Conservation (phyloP, 2,329 filamentous ascomycete species). For the Venturia effusa region DNA sequence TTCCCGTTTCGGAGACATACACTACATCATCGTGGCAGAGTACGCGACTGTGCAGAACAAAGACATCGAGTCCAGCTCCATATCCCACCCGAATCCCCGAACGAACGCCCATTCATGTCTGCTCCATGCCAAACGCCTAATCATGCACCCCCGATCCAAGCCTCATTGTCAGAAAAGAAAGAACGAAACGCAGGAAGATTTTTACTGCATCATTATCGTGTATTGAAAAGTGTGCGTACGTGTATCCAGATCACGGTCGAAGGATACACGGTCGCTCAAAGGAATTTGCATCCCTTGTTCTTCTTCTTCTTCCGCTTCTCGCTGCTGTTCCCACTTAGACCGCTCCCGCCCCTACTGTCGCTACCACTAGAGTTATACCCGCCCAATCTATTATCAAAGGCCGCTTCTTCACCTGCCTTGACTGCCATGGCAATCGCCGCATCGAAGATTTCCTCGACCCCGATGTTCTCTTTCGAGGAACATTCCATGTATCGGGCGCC, state of each 20-base stretch:
- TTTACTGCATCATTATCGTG: background rate
- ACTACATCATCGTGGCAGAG: background rate
- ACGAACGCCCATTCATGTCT: background rate
- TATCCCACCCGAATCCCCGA: background rate
- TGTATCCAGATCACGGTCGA: background rate
- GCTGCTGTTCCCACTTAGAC: constrained; percentile 1
- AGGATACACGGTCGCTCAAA: constrained; percentile 18
- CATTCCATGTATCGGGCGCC: constrained; percentile 94
- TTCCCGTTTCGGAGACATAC: background rate
- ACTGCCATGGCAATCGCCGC: constrained; percentile 84
- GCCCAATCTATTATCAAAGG: background rate
- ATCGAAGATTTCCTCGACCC: constrained; percentile 95
- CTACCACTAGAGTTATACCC: background rate
- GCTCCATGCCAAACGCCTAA: background rate
- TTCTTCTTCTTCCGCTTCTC: constrained; percentile 4
- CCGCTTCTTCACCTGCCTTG: constrained; percentile 34
- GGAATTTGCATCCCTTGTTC: constrained; percentile 27
- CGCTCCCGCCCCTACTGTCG: constrained; percentile 7
- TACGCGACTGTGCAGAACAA: background rate
- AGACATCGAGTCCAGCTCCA: constrained; percentile 2
- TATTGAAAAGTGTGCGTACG: background rate
- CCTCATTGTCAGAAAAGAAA: background rate
- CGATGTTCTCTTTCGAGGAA: constrained; percentile 93
- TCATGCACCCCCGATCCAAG: background rate
- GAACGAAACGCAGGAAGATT: background rate